Base-by-base conservation (phyloP, 2,329 filamentous ascomycete genomes). In the Delphinella strobiligena region DNA sequence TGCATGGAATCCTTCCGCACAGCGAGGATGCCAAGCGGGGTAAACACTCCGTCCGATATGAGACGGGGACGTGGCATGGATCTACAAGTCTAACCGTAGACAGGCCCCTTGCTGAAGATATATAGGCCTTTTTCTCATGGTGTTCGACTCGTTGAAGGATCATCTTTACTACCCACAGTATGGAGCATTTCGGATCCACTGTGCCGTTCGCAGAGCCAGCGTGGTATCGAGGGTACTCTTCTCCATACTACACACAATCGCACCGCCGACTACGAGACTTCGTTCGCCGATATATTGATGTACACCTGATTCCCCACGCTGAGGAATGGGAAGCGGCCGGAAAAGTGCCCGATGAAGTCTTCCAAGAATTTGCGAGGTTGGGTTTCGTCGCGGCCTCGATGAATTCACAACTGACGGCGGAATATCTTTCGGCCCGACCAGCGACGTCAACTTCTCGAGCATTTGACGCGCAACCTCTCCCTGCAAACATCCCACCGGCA, bases 221-320 rank as follows among this genome's bases (percentile, higher is more conserved):
- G 5, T 37, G 35, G 35, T 37, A 37, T 17, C n/a, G 5, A 8
- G 11, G 17, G 3, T 7, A 24, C 41, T 60, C 63, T 7, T 70
- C 69, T 36, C 74, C 76, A 0, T 80, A 80, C 59, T 82, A 82
- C 62, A 78, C 68, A 19, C 64, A 69, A 11, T 71, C 71, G 2
- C 79, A 82, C 52, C 67, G 69, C 22, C 60, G 57, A n/a, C 63
- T 82, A 2, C 73, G 75, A 37, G 63, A 71, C 29, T 64, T 61
- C 4, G 60, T 80, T 0, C 70, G 78, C 30, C 51, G 64, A 17
- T 81, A 80, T 45, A 61, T 81, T 35, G 69, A 81, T 42, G 62
- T 66, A 2, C 59, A 76, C 29, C 63, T 82, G 33, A 59, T 71
- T 2, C 76, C 75, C 0, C 63, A 70, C 46, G 70, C 71, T 3